Evolutionary conservation across 1,139 yeast genomes (phyloP).

Genomic region (Candida buenavistaensis): DNA sequence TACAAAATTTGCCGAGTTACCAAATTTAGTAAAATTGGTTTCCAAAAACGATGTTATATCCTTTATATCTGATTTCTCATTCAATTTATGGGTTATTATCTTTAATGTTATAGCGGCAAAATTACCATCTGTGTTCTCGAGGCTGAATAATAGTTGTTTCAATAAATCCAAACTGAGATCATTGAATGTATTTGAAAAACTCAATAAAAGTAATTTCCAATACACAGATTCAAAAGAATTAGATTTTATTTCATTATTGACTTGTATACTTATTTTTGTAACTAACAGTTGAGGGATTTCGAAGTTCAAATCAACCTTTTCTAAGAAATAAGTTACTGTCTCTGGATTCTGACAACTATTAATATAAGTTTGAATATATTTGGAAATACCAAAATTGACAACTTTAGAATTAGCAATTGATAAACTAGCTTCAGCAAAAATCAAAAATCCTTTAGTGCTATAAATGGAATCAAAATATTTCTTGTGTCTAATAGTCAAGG

Average conservation of each 20-base stretch:
- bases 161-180: constrained; percentile 11
- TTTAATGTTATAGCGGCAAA: constrained; percentile 8
- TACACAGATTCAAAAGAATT: constrained; percentile 6
- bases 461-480: constrained; percentile 38
- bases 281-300: constrained; percentile 5
- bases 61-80: not conserved
- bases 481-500: constrained; percentile 49
- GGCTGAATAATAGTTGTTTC: constrained; percentile 13
- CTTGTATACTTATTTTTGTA: constrained; percentile 1
- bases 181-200: constrained; percentile 4
- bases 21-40: constrained; percentile 18
- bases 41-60: constrained; percentile 16
- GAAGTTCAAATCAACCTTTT: constrained; percentile 17
- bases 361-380: constrained; percentile 51
- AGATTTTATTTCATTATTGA: constrained; percentile 4
- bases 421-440: constrained; percentile 50
- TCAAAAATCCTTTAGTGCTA: constrained; percentile 39
- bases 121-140: constrained; percentile 8
- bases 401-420: constrained; percentile 47
- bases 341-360: constrained; percentile 24
- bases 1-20: constrained; percentile 14
- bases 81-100: constrained; percentile 7
- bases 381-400: constrained; percentile 43
- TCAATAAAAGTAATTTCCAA: constrained; percentile 15
- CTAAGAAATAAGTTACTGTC: constrained; percentile 46